A percentile compares a stretch with the other conserved stretches of the same genome.
Evolutionary conservation across 495 filamentous ascomycete genomes (phyloP).

Genomic region (Xylaria venustula): DNA sequence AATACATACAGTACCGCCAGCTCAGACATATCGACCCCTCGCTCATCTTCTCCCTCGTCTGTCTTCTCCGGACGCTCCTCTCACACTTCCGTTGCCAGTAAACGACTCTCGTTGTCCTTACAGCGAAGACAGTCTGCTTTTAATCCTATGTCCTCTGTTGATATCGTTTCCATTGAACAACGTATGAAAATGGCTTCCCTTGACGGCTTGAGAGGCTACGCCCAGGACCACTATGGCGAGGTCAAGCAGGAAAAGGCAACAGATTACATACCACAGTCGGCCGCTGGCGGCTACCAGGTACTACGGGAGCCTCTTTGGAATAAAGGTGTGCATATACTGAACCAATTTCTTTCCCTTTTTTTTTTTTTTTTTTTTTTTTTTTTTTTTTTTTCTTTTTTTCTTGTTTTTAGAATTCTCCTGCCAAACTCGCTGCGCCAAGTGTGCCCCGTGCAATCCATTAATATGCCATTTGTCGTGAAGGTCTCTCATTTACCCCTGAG

Average conservation of each 20-base stretch:
- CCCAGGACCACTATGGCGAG: conserved; percentile 48
- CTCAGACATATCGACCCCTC: conserved; percentile 54
- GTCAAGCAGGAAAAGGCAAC: conserved; percentile 50
- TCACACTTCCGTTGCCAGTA: conserved; percentile 50
- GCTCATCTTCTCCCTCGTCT: conserved; percentile 50
- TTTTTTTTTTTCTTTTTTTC: background rate
- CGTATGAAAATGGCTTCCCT: conserved; percentile 54
- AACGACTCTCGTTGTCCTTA: conserved; percentile 53
- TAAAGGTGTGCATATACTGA: conserved; percentile 43
- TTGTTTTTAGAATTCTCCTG: background rate
- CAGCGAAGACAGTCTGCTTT: conserved; percentile 47
- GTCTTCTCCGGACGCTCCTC: conserved; percentile 49
- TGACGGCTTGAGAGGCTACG: conserved; percentile 52
- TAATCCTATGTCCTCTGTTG: conserved; percentile 55
- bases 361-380: background rate
- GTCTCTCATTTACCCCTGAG: conserved; percentile 56
- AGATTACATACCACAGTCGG: conserved; percentile 46
- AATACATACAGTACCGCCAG: conserved; percentile 41
- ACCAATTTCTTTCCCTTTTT: too few species aligned
- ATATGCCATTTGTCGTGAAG: conserved; percentile 30
- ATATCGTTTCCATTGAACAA: conserved; percentile 51
- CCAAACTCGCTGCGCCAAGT: conserved; percentile 3
- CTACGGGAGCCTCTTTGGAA: conserved; percentile 58
- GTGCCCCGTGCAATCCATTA: conserved; percentile 7
- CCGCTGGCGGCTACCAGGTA: conserved; percentile 55